Evolutionary conservation across 106 monocot species (phyloP), one percentile per base, ranked within the genome.

Genomic region (Phalaenopsis equestris): DNA sequence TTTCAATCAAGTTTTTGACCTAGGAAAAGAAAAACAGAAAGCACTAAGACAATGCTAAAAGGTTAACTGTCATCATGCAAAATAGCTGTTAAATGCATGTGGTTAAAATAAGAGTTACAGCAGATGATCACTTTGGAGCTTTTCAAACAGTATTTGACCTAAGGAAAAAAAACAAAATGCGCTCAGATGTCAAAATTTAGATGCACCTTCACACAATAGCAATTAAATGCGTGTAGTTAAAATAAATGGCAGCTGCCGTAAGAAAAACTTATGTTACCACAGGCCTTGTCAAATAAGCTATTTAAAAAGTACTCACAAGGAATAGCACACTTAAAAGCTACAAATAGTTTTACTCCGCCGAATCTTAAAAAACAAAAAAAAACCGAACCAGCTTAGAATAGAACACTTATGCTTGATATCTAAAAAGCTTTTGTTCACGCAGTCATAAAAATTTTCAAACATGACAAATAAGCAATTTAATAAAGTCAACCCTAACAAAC

Each of bases 1-100:
- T 94, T 83, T 99, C 98, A 36, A 94, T 87, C 49, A 99, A 78
- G 84, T 99, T 94, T 82, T 91, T 82, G 5, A 99, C 94, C 98
- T 98, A 75, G 68, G 9, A 78, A 72, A 21, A 56, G 21, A 11
- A 42, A 72, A 72, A 41, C 72, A 72, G 5, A 72, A 72, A 12
- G 12, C 17, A 41, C 2, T 3, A 8, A 38, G 41, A 8, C 41
- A 4, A 72, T 41, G 41, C 30, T 41, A 41, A 42, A 56, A 56
- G 12, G 36, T 38, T 4, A 72, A 41, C n/a, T 24, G 67, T 12
- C 21, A 23, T 57, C 57, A 17, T 57, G 15, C 14, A 57, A 57
- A 57, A 57, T 57, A 57, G 43, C 43, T 45, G 5, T 45, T 45
- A 6, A 45, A 45, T 6, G 43, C 43, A 45, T 6, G 43, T 45